A percentile compares a stretch with the other conserved stretches of the same genome.
Evolutionary conservation across 768 basidiomycete genomes (phyloP).

Genomic region (Mycena rebaudengoi): DNA sequence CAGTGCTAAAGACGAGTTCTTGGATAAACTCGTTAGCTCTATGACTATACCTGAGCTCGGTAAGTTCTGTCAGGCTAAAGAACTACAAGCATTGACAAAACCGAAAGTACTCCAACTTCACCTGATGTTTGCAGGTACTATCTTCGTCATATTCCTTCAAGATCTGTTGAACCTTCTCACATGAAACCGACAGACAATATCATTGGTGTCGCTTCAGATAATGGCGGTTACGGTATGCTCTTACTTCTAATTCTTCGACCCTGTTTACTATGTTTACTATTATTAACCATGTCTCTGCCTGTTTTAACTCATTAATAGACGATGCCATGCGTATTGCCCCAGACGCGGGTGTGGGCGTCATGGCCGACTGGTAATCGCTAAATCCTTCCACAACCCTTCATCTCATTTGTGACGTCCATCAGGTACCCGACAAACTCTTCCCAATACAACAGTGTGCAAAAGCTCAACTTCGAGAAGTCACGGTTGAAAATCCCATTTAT

Average conservation of each 20-base stretch:
- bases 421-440: conserved; percentile 29
- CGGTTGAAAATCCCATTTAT: conserved; percentile 33
- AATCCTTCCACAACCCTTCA: not conserved
- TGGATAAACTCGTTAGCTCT: conserved; percentile 20
- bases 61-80: not conserved
- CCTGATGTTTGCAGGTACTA: conserved; percentile 28
- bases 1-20: conserved; percentile 16
- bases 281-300: not conserved
- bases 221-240: conserved; percentile 19
- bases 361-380: conserved; percentile 16
- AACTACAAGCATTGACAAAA: not conserved
- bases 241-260: not conserved
- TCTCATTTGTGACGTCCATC: not conserved
- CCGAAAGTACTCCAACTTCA: conserved; percentile 23
- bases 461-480: conserved; percentile 30
- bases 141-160: not conserved
- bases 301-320: not conserved
- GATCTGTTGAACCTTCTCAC: not conserved
- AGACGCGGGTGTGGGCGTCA: conserved; percentile 18
- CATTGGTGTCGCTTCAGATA: conserved; percentile 24
- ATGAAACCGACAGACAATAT: conserved; percentile 14
- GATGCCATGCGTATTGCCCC: conserved; percentile 18
- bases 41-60: conserved; percentile 28
- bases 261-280: too few species aligned
- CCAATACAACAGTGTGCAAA: conserved; percentile 32